Conservation (phyloP, 768 basidiomycete genomes). For the Naganishia kalamii region DNA sequence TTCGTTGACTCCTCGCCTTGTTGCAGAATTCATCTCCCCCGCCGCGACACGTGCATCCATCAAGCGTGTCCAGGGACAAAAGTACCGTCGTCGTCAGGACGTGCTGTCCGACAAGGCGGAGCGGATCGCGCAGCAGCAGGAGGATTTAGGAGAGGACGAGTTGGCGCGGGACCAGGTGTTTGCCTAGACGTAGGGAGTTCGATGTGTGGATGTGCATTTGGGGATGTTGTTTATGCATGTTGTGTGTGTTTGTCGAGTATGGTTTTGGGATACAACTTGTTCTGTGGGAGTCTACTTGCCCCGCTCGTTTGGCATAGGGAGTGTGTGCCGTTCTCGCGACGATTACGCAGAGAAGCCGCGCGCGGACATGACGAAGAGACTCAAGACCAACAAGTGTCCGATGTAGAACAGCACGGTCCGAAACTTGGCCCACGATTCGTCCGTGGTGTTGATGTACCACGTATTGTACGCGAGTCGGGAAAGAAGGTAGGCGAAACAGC, state of each 20-base stretch:
- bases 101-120: conserved; percentile 61
- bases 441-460: not conserved
- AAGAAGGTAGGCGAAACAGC: not conserved
- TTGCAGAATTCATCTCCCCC: conserved; percentile 83
- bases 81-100: conserved; percentile 75
- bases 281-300: too few species aligned
- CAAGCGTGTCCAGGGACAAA: conserved; percentile 67
- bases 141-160: conserved; percentile 61
- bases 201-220: not conserved
- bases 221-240: not conserved
- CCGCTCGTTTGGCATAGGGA: too few species aligned
- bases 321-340: too few species aligned
- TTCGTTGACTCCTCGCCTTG: not conserved
- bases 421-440: not conserved
- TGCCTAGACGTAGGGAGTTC: conserved; percentile 51
- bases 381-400: not conserved
- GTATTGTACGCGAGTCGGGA: not conserved
- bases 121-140: conserved; percentile 60
- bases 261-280: too few species aligned
- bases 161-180: conserved; percentile 85
- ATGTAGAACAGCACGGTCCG: conserved; percentile 2
- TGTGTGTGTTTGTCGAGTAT: too few species aligned
- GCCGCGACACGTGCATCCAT: conserved; percentile 65
- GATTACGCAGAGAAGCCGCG: not conserved
- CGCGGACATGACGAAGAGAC: not conserved